Evolutionary conservation across 768 basidiomycete species (phyloP).

Genomic region (Tricholoma terreum): DNA sequence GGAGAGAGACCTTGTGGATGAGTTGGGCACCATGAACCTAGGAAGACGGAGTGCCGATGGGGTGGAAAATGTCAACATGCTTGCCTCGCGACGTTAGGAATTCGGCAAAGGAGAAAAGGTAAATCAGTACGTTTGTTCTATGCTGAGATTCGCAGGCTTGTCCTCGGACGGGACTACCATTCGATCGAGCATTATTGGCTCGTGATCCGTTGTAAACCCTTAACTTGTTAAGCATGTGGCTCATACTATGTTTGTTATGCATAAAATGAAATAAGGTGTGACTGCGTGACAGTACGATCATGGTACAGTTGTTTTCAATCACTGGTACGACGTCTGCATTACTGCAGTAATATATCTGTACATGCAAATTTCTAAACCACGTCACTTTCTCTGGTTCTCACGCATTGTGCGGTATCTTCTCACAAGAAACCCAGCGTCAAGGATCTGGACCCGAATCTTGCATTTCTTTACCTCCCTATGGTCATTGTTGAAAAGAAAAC

Average conservation of each 20-base stretch:
- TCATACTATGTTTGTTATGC: neutral
- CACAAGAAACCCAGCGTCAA: no score
- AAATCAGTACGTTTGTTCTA: neutral
- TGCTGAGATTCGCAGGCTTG: neutral
- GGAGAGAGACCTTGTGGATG: slow-evolving; percentile 10
- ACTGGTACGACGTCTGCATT: no score
- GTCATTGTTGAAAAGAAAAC: no score
- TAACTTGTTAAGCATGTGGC: neutral
- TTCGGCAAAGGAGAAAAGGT: slow-evolving; percentile 10
- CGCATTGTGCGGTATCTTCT: no score
- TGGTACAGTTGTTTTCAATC: no score
- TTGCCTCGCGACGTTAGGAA: slow-evolving; percentile 8
- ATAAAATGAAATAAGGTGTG: no score
- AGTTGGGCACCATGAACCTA: slow-evolving; percentile 11
- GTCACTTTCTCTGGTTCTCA: no score
- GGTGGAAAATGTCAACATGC: slow-evolving; percentile 14
- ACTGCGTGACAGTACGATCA: no score
- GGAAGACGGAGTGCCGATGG: slow-evolving; percentile 14
- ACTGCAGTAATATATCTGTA: no score
- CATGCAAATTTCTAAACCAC: no score
- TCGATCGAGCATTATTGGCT: neutral
- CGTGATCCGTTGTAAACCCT: neutral
- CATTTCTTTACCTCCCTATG: no score
- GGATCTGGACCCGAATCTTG: no score
- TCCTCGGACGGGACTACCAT: neutral